phyloP scores from a whole-genome alignment of 768 basidiomycete genomes.

The Hericium coralloides region DNA sequence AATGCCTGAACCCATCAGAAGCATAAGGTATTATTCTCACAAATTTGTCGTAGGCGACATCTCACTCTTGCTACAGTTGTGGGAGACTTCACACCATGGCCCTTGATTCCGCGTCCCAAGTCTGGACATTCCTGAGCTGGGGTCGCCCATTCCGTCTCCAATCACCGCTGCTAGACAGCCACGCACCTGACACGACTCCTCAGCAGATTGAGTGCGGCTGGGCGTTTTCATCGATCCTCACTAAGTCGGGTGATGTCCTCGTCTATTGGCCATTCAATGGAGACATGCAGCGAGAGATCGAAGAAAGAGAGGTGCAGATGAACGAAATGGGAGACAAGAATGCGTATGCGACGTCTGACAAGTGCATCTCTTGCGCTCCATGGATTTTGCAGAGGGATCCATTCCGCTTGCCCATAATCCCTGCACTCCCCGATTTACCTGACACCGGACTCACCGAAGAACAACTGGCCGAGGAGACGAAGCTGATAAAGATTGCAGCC shows the following conservation, averaged over 20 bases:
- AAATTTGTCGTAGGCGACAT: not conserved
- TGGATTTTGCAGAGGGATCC: conserved; percentile 55
- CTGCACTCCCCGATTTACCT: conserved; percentile 46
- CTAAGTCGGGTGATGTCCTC: conserved; percentile 59
- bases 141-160: conserved; percentile 64
- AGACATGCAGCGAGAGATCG: conserved; percentile 28
- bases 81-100: conserved; percentile 67
- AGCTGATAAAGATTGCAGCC: conserved; percentile 74
- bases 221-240: conserved; percentile 68
- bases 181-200: conserved; percentile 38
- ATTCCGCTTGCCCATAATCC: conserved; percentile 48
- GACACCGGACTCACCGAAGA: conserved; percentile 19
- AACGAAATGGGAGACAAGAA: conserved; percentile 31
- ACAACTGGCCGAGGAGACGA: conserved; percentile 22
- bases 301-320: conserved; percentile 34
- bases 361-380: conserved; percentile 47
- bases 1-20: conserved; percentile 49
- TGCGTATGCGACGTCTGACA: conserved; percentile 24
- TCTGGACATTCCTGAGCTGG: conserved; percentile 76
- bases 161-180: conserved; percentile 29
- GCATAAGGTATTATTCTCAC: conserved; percentile 45
- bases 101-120: conserved; percentile 45
- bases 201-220: conserved; percentile 74
- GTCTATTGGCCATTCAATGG: conserved; percentile 66
- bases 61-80: conserved; percentile 38